Base-by-base conservation (phyloP, 2,329 filamentous ascomycete species). In the Emergomyces orientalis region DNA sequence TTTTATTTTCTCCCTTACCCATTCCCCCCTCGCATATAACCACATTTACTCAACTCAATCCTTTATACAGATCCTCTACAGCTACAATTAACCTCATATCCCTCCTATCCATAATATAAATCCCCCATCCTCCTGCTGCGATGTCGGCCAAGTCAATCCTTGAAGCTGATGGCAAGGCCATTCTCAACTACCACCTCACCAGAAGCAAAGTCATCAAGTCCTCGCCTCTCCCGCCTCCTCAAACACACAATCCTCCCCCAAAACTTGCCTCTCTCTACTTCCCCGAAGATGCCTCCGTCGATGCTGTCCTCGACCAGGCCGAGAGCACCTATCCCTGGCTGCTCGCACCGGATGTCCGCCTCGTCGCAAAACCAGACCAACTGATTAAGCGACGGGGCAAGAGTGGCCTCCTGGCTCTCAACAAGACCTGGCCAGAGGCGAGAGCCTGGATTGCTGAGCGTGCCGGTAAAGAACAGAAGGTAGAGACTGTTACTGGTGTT, bases 101-200 rank as follows among this genome's bases (percentile, higher is more conserved):
- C 62, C 54, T 51, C 59, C 32, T 43, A 17, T 43, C 19, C 19
- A 47, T 47, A 47, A 47, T n/a, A n/a, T n/a, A n/a, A n/a, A n/a
- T n/a, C n/a, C n/a, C n/a, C n/a, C n/a, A n/a, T n/a, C n/a, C n/a
- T 22, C 43, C 37, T 22, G n/a, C 43, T 47, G 43, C 43, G 43
- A 95, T 95, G 91, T 91, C 90, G 77, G 90, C 94, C 80, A 99
- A 99, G 83, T 89, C 93, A 71, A 97, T 99, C 77, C 82, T 89
- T 84, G 94, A 99, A 85, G 93, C 93, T 84, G 94, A 99, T 83
- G 94, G 94, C 86, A 99, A 99, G 89, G 94, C 94, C 86, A 97
- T 99, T 84, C 86, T 99, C 86, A 97, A 97, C 89, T 99, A 97
- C 86, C 94, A 97, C 85, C 91, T 99, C 81, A 97, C 94, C 73